phyloP scores from a whole-genome alignment of 2,329 filamentous ascomycete species.

The Trichoderma afroharzianum region DNA sequence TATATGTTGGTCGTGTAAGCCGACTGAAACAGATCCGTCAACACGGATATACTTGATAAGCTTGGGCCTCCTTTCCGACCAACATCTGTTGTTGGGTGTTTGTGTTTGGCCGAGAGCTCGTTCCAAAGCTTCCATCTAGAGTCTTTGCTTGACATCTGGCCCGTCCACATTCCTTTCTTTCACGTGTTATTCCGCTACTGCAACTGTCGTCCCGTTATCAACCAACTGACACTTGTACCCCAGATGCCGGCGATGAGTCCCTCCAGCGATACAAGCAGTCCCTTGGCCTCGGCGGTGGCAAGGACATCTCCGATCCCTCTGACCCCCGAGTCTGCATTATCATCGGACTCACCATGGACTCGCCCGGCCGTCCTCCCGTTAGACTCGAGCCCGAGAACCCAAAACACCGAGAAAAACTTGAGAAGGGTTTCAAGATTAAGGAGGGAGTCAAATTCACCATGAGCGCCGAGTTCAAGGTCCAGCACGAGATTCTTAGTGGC shows the following conservation, averaged over 20 bases:
- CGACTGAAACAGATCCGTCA: background rate
- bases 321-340: constrained; percentile 93
- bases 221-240: background rate
- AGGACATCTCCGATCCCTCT: constrained; percentile 68
- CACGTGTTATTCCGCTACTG: background rate
- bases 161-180: background rate
- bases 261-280: constrained; percentile 97
- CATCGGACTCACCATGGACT: constrained; percentile 78
- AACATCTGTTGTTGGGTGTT: background rate
- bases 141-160: background rate
- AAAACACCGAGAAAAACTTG: constrained; percentile 66
- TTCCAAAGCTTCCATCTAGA: background rate
- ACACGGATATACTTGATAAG: background rate
- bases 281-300: constrained; percentile 76
- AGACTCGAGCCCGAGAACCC: background rate
- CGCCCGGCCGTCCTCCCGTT: constrained; percentile 60
- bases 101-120: background rate
- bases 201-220: background rate
- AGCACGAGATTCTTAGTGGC: constrained; percentile 93
- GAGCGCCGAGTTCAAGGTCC: constrained; percentile 90
- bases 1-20: background rate
- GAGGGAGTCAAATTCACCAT: constrained; percentile 92
- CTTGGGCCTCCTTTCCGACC: background rate
- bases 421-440: constrained; percentile 95
- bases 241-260: constrained; percentile 77